Evolutionary conservation across 2,329 filamentous ascomycete species (phyloP), one percentile per base, ranked within the genome.

Genomic region (Neofusicoccum ribis): DNA sequence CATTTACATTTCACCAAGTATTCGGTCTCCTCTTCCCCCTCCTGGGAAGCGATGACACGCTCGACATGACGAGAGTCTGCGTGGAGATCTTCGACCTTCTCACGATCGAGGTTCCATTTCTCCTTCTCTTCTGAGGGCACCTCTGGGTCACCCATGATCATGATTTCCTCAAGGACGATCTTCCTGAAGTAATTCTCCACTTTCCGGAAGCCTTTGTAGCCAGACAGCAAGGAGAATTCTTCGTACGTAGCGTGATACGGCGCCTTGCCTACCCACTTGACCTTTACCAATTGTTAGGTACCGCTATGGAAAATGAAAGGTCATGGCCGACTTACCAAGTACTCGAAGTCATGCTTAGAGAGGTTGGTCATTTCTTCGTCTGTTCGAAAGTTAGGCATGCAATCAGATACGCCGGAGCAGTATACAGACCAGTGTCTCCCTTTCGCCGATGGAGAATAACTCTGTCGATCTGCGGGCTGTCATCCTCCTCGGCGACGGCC

Each of bases 191-290:
- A 99, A 76, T 99, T 99, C 74, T 98, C 95, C 7, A 99, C 85
- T 66, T 93, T 93, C 56, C 93, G 91, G 69, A 90, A 89, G 67
- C 95, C 94, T 68, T 92, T 91, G 74, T 89, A 90, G n/a, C 88
- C 86, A 27, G 87, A 84, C 34, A 97, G 86, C 20, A 83, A 86
- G 64, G 91, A 88, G 66, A 89, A 89, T 0, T 88, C 89, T 78
- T 98, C 93, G 94, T 95, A 99, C 0, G 93, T 96, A 65, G 96
- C 91, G 80, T 99, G 95, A 71, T 96, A 89, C 76, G 99, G 93
- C 11, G 95, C 96, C 78, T 93, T 92, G 70, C 90, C 92, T 78
- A 97, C 92, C 95, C 96, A 99, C 81, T 99, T 99, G 78, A 99
- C 93, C 78, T 89, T 86, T 20, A 71, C 20, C 8, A 9, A 46